Percentiles rank a stretch among this genome's conserved stretches.
Conservation (phyloP, 2,329 filamentous ascomycete species). For the Trichoderma aggressivum region DNA sequence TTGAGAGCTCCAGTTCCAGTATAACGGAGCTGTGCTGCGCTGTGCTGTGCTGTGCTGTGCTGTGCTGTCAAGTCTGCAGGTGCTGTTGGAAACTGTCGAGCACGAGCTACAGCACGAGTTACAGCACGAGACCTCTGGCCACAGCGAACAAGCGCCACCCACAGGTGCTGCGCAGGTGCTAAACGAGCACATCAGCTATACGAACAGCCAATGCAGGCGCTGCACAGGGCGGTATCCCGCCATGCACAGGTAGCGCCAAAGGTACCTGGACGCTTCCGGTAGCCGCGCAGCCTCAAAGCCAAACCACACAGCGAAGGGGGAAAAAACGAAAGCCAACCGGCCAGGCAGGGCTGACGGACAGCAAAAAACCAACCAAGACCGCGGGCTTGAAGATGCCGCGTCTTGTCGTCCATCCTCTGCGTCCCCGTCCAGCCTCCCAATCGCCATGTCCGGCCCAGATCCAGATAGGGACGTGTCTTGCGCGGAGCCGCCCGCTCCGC, state of each 20-base stretch:
- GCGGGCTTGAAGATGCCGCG: slow-evolving; percentile 16
- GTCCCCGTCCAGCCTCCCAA: slow-evolving; percentile 13
- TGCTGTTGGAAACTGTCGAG: too few relatives aligned
- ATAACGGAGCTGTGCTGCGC: not conserved
- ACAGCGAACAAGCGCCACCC: not conserved
- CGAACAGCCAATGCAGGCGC: not conserved
- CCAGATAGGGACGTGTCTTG: slow-evolving; percentile 14
- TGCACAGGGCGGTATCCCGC: not conserved
- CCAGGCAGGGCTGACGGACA: slow-evolving; percentile 1
- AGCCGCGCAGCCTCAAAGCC: slow-evolving; percentile 14
- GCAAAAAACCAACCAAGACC: not conserved
- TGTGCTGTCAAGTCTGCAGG: not conserved
- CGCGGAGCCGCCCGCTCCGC: not conserved
- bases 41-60: not conserved
- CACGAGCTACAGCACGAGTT: too few relatives aligned
- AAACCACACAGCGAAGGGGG: not conserved
- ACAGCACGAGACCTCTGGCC: not conserved
- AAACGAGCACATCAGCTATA: not conserved
- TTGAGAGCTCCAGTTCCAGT: not conserved
- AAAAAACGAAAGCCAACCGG: not conserved
- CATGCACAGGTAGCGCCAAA: not conserved
- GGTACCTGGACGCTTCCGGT: slow-evolving; percentile 6
- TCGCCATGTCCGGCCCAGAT: slow-evolving; percentile 18
- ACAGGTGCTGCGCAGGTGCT: not conserved
- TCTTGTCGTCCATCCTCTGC: slow-evolving; percentile 6